Base-by-base conservation (phyloP, 805 yeast genomes). In the Monosporozyma unispora region DNA sequence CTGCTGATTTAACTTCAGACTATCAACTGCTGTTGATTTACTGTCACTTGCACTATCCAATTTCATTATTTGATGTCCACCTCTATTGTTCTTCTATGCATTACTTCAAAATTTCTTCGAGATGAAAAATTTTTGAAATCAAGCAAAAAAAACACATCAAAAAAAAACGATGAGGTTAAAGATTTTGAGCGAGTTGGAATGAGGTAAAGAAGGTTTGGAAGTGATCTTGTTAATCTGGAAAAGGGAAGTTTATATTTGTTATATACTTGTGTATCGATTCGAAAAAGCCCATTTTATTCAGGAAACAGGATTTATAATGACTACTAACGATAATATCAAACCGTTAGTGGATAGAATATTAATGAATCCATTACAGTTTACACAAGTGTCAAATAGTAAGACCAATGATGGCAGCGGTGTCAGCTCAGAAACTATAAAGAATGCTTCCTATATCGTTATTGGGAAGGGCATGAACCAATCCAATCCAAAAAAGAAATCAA, bases 311-410 rank as follows among this genome's bases (percentile, higher is more conserved):
- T 19, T n/a, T 6, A 28, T n/a, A 23, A 62, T 61, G 65, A 56
- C 61, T 21, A 57, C 61, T 14, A 64, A 57, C 44, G 65, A 63
- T 31, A 54, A 63, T 25, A 50, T 64, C 39, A 62, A 63, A 46
- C 86, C 87, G n/a, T 62, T 80, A 43, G 77, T 81, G 51, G 86
- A 81, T 57, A 71, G 84, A 57, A 72, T 82, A 49, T 69, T 82
- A 39, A 67, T 81, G 27, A 77, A 78, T 50, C 89, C 88, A 9
- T 62, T 83, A 47, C 72, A 71, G 27, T 87, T 87, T 64, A 79
- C 76, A 48, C 45, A 22, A 29, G 58, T 59, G 42, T 21, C 42
- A 19, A 21, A 39, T 21, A 39, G 14, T 12, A 35, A 27, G 6
- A 6, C 21, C 21, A n/a, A 22, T 6, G 21, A 29, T 10, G 50